phyloP scores from a whole-genome alignment of 1,284 basidiomycete genomes.

The Sparassis latifolia region DNA sequence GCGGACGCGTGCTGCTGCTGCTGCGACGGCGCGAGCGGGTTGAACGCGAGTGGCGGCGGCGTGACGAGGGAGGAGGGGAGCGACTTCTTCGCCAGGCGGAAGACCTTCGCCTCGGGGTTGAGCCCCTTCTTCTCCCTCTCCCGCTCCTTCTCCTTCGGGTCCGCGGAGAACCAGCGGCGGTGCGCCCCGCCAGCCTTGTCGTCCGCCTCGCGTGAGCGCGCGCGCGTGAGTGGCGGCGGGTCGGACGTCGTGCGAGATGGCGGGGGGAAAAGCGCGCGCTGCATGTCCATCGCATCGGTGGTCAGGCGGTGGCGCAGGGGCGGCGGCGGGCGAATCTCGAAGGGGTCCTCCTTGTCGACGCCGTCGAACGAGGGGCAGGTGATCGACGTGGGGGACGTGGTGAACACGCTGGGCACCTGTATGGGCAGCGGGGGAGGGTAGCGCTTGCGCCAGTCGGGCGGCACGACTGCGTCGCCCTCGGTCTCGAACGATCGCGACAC shows the following conservation, averaged over 20 bases:
- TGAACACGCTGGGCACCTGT: constrained; percentile 23
- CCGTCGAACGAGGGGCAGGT: constrained; percentile 25
- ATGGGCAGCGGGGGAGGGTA: constrained; percentile 20
- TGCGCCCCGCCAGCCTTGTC: constrained; percentile 19
- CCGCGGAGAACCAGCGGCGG: constrained; percentile 46
- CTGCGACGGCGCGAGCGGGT: constrained; percentile 3
- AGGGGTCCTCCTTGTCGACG: constrained; percentile 30
- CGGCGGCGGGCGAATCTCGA: constrained; percentile 36
- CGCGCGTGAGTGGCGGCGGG: constrained; percentile 19
- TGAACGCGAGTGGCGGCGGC: constrained; percentile 6
- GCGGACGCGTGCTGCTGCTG: not conserved
- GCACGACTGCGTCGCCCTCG: constrained; percentile 46
- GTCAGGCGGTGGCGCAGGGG: constrained; percentile 20
- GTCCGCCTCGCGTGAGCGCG: constrained; percentile 12
- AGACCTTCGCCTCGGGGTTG: constrained; percentile 82
- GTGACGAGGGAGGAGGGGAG: constrained; percentile 13
- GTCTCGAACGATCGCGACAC: constrained; percentile 49
- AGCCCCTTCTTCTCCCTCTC: constrained; percentile 45
- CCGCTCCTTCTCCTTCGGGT: constrained; percentile 43
- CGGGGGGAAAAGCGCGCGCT: constrained; percentile 28
- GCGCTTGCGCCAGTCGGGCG: constrained; percentile 40
- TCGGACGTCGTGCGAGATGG: constrained; percentile 35
- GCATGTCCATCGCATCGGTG: constrained; percentile 27
- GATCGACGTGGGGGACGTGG: constrained; percentile 29
- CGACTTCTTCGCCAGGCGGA: constrained; percentile 41